These are phyloP conservation scores for Hamamelis virginiana DNA, from an alignment of 164 flowering plant genomes.

Conservation along the genomic window DNA sequence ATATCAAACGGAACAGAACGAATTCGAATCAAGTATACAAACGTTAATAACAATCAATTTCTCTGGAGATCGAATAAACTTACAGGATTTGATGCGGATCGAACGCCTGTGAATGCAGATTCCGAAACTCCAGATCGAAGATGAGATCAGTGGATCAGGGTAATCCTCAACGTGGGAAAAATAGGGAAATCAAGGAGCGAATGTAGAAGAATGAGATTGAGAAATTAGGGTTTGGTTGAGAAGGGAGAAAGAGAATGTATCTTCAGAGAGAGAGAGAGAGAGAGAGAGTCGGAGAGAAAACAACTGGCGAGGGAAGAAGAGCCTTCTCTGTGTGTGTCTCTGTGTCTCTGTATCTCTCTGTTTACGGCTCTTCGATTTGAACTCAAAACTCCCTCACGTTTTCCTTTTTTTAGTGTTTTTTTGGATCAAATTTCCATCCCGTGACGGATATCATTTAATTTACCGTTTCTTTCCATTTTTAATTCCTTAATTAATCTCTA, in stretches of 20 bases:
- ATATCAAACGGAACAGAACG: not conserved
- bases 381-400: not conserved
- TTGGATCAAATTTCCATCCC: too few species aligned
- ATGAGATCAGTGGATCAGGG: slow-evolving; percentile 4
- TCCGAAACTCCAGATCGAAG: slow-evolving; percentile 7
- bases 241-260: not conserved
- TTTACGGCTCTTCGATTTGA: not conserved
- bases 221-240: not conserved
- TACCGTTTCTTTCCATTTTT: too few species aligned
- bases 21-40: not conserved
- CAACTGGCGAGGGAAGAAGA: slow-evolving; percentile 11
- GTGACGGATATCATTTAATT: too few species aligned
- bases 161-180: not conserved
- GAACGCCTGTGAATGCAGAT: slow-evolving; percentile 1
- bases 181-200: not conserved
- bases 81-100: not conserved
- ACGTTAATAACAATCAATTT: not conserved
- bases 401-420: not conserved
- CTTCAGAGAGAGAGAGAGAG: not conserved
- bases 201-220: not conserved
- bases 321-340: too few species aligned
- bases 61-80: slow-evolving; percentile 8
- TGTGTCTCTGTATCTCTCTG: not conserved
- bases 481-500: too few species aligned
- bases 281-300: not conserved